Conservation (phyloP, 805 yeast genomes). For the Yamadazyma akitaensis region DNA sequence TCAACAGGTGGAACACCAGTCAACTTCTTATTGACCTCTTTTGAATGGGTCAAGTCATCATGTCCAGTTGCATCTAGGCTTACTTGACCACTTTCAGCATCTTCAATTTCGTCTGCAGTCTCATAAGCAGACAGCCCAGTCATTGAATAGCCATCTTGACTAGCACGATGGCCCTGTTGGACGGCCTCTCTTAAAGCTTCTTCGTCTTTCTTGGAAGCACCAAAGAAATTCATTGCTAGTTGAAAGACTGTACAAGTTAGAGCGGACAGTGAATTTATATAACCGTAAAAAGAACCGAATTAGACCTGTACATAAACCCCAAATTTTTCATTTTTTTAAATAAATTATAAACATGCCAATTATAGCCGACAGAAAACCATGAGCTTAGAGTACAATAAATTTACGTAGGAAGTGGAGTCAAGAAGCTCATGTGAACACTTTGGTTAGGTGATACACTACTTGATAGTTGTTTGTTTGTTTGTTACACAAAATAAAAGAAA, state of each 20-base stretch:
- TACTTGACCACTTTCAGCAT: neutral
- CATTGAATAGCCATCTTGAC: constrained; percentile 13
- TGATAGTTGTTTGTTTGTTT: no score
- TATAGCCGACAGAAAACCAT: neutral
- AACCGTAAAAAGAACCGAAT: neutral
- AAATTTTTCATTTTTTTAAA: neutral
- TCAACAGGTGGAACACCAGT: neutral
- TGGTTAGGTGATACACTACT: no score
- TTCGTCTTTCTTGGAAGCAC: constrained; percentile 30
- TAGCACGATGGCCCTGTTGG: neutral
- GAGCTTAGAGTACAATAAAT: no score
- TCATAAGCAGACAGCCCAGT: constrained; percentile 31
- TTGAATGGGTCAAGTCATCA: neutral
- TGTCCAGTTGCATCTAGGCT: neutral
- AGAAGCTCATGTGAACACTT: no score
- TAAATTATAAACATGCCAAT: neutral
- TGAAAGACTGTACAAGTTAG: neutral
- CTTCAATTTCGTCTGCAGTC: constrained; percentile 27
- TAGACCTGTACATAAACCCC: neutral
- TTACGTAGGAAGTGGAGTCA: no score
- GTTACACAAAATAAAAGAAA: no score
- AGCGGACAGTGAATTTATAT: neutral
- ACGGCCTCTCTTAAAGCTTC: constrained; percentile 9
- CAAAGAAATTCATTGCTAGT: constrained; percentile 31
- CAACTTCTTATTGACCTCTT: neutral